Evolutionary conservation across 2,329 filamentous ascomycete species (phyloP).

Genomic region (Fusarium coffeatum): DNA sequence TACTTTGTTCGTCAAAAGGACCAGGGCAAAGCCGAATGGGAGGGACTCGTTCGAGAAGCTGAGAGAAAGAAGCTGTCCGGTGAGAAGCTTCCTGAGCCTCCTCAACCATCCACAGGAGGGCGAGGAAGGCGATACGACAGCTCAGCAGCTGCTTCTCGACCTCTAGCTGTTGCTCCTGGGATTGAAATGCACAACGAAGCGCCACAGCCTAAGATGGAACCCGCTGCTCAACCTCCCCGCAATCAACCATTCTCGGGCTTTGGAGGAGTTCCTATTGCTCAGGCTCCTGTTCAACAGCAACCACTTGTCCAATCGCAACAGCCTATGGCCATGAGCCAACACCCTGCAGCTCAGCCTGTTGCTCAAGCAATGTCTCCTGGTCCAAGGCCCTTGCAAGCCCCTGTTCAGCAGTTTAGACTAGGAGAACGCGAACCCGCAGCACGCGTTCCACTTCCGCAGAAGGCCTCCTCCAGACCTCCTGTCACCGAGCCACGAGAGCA

Average conservation of each 20-base stretch:
- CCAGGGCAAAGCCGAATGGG: constrained; percentile 68
- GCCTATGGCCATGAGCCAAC: constrained; percentile 50
- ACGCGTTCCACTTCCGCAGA: constrained; percentile 56
- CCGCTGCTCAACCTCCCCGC: constrained; percentile 48
- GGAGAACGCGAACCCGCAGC: constrained; percentile 50
- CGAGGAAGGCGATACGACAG: constrained; percentile 64
- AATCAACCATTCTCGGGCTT: constrained; percentile 57
- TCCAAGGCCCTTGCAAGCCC: constrained; percentile 57
- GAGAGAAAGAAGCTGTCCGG: constrained; percentile 66
- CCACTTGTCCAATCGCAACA: constrained; percentile 47
- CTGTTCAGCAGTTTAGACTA: constrained; percentile 58
- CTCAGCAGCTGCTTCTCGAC: constrained; percentile 52
- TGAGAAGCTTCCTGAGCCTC: constrained; percentile 70
- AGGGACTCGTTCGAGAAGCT: constrained; percentile 68
- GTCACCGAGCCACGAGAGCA: constrained; percentile 52
- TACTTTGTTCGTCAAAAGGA: constrained; percentile 74
- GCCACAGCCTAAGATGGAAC: constrained; percentile 60
- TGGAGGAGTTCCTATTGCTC: constrained; percentile 58
- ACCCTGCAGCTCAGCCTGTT: constrained; percentile 53
- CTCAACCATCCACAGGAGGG: constrained; percentile 62
- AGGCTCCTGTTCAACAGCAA: constrained; percentile 53
- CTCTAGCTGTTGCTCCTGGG: constrained; percentile 62
- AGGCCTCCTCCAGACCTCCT: constrained; percentile 48
- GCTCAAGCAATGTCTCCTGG: constrained; percentile 62
- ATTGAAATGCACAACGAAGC: constrained; percentile 60